These are phyloP conservation scores for Sutorius australiensis DNA, from an alignment of 768 basidiomycete species.

Conservation along the genomic window DNA sequence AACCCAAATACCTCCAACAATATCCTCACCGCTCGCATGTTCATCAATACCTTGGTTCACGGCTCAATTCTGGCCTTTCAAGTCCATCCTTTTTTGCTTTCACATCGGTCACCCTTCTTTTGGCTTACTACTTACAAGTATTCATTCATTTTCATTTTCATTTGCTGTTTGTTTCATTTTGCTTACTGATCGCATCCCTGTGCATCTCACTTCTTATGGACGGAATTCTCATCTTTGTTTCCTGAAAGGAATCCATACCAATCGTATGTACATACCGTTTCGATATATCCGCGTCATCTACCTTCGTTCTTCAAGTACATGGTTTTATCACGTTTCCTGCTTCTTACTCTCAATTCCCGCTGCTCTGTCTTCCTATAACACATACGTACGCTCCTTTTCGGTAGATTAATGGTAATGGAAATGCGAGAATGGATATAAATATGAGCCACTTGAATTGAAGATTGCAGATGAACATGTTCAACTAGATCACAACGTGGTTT, in stretches of 20 bases:
- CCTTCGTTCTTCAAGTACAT: background rate
- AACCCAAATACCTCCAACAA: slow-evolving; percentile 1
- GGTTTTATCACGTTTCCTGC: background rate
- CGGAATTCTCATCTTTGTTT: background rate
- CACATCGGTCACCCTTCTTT: background rate
- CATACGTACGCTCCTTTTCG: background rate
- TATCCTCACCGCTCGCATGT: background rate
- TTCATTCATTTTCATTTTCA: slow-evolving; percentile 5
- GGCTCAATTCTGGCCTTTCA: slow-evolving; percentile 4
- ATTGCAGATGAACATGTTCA: background rate
- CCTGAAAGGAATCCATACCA: slow-evolving; percentile 19
- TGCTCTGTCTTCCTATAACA: slow-evolving; percentile 1
- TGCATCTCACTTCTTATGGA: slow-evolving; percentile 4
- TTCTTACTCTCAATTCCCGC: background rate
- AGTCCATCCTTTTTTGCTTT: slow-evolving; percentile 8
- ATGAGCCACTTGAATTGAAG: background rate
- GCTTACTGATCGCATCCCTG: background rate
- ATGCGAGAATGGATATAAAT: background rate
- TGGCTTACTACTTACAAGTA: background rate
- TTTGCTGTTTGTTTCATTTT: background rate
- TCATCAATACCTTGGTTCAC: slow-evolving; percentile 14
- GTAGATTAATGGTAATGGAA: slow-evolving; percentile 8
- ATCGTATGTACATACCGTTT: slow-evolving; percentile 10
- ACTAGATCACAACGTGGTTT: too few relatives aligned
- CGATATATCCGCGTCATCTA: slow-evolving; percentile 1